phyloP scores from a whole-genome alignment of 768 basidiomycete species.

The Russula ochroleuca region DNA sequence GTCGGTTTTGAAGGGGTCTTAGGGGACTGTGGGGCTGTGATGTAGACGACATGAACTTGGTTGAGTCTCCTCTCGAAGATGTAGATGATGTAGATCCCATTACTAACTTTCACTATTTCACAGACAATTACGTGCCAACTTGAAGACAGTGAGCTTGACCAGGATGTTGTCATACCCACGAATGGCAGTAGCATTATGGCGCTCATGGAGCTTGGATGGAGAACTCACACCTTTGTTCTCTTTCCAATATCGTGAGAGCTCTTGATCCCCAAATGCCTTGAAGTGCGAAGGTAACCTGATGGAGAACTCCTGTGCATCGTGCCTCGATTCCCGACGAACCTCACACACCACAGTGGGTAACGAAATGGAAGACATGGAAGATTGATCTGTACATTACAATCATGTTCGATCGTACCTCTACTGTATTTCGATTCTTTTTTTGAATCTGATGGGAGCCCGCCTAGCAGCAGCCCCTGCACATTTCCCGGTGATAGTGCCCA shows the following conservation, averaged over 20 bases:
- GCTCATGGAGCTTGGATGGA: not conserved
- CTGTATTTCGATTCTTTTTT: not conserved
- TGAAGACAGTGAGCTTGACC: not conserved
- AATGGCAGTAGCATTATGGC: no score
- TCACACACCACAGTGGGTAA: not conserved
- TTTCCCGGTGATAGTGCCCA: not conserved
- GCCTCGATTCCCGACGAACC: not conserved
- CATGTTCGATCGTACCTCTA: not conserved
- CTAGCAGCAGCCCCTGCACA: not conserved
- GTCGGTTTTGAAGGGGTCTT: not conserved
- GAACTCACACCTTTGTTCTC: constrained; percentile 12
- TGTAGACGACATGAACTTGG: not conserved
- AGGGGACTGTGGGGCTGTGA: constrained; percentile 13
- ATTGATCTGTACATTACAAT: not conserved
- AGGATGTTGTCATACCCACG: not conserved
- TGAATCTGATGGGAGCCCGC: not conserved
- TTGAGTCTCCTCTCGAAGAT: not conserved
- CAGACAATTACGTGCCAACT: not conserved
- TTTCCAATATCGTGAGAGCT: constrained; percentile 1
- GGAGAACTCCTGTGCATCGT: not conserved
- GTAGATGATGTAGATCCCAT: no score
- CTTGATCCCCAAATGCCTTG: not conserved
- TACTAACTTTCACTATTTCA: not conserved
- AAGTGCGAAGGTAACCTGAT: not conserved
- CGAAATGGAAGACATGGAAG: not conserved